These are phyloP conservation scores for Cubamyces lactineus DNA, from an alignment of 768 basidiomycete genomes.

Conservation along the genomic window DNA sequence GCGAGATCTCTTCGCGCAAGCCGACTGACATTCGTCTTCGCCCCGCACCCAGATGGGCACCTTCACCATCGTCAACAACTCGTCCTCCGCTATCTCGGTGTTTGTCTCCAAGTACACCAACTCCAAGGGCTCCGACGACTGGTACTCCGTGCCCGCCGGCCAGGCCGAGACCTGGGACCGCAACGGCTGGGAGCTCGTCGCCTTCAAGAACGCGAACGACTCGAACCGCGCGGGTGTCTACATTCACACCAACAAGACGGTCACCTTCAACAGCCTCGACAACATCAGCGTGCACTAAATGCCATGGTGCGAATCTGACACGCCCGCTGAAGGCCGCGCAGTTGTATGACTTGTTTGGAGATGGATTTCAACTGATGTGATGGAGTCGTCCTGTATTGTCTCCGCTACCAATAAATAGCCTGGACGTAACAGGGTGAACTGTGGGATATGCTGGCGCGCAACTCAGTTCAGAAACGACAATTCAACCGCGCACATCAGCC, in stretches of 20 bases:
- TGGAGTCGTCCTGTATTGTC: too few species aligned
- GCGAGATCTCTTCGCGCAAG: too few species aligned
- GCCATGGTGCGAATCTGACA: too few species aligned
- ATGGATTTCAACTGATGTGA: too few species aligned
- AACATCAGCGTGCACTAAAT: background rate
- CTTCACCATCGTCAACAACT: constrained; percentile 14
- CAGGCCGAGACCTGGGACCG: constrained; percentile 15
- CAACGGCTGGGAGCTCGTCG: constrained; percentile 22
- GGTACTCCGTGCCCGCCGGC: constrained; percentile 13
- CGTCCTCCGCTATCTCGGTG: background rate
- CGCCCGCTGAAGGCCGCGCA: too few species aligned
- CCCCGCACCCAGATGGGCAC: background rate
- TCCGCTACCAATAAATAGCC: too few species aligned
- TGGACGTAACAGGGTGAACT: too few species aligned
- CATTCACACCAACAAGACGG: constrained; percentile 8
- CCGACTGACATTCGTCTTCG: too few species aligned
- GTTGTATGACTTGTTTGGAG: too few species aligned
- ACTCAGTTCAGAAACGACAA: too few species aligned
- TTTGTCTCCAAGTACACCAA: constrained; percentile 22
- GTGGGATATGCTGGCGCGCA: too few species aligned
- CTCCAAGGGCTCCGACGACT: constrained; percentile 9
- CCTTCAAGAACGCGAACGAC: constrained; percentile 20
- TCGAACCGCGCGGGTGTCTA: constrained; percentile 14
- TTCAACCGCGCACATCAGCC: too few species aligned
- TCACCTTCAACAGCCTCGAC: constrained; percentile 9